Conservation (phyloP, 306 rosid species). For the Vicia villosa region DNA sequence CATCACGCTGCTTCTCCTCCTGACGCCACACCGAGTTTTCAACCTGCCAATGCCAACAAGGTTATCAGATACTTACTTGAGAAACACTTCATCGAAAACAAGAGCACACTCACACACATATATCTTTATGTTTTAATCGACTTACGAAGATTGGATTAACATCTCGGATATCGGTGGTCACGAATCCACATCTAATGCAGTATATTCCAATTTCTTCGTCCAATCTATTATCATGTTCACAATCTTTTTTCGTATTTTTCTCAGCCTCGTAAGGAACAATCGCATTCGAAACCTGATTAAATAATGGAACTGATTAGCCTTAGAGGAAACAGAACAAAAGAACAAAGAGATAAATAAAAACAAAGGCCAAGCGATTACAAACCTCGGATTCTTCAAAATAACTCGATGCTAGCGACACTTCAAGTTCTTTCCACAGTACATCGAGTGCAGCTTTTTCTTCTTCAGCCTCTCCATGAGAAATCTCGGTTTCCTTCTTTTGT, state of each 20-base stretch:
- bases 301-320: conserved; percentile 35
- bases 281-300: conserved; percentile 61
- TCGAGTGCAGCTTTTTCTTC: conserved; percentile 67
- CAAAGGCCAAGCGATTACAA: conserved; percentile 6
- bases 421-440: conserved; percentile 87
- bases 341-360: conserved; percentile 1
- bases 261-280: conserved; percentile 13
- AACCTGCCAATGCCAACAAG: conserved; percentile 50
- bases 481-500: conserved; percentile 38
- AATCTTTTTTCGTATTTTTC: conserved; percentile 34
- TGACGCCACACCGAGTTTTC: conserved; percentile 51
- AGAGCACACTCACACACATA: not conserved
- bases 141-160: conserved; percentile 83
- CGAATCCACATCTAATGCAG: conserved; percentile 71
- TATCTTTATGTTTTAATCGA: conserved; percentile 34
- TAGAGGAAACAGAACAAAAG: not conserved
- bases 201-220: conserved; percentile 80
- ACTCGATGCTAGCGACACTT: conserved; percentile 70
- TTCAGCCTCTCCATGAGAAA: conserved; percentile 37
- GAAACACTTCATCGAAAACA: no score
- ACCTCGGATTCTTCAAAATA: conserved; percentile 75
- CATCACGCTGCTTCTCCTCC: conserved; percentile 54
- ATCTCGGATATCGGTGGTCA: conserved; percentile 65
- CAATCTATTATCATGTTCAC: conserved; percentile 64
- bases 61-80: not conserved